These are phyloP conservation scores for Cladosporium austrohemisphaericum DNA, from an alignment of 2,329 filamentous ascomycete species.

Conservation along the genomic window DNA sequence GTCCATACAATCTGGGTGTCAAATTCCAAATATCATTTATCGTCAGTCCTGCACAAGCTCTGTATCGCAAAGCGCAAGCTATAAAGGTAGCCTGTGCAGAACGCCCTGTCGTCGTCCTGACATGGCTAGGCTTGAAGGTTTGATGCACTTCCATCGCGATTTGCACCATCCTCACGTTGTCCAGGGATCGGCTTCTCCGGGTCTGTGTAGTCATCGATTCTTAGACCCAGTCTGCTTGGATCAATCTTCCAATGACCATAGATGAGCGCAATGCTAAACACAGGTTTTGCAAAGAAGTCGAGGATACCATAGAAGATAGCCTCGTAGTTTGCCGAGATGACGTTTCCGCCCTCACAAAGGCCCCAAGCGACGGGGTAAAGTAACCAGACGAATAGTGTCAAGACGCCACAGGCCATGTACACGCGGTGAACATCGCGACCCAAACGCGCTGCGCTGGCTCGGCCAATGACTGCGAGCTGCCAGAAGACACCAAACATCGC, in stretches of 20 bases:
- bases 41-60: too few relatives aligned
- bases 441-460: slow-evolving; percentile 49
- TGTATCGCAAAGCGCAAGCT: too few relatives aligned
- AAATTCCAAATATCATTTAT: too few relatives aligned
- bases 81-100: too few relatives aligned
- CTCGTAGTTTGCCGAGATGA: slow-evolving; percentile 61
- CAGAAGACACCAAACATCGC: slow-evolving; percentile 55
- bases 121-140: too few relatives aligned
- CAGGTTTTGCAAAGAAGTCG: slow-evolving; percentile 58
- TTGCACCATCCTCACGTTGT: too few relatives aligned
- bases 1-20: too few relatives aligned
- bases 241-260: slow-evolving; percentile 58
- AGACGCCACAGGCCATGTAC: slow-evolving; percentile 50
- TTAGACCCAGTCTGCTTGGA: slow-evolving; percentile 52
- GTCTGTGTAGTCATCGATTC: too few relatives aligned
- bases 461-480: slow-evolving; percentile 48
- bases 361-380: slow-evolving; percentile 61
- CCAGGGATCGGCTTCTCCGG: too few relatives aligned
- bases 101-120: too few relatives aligned
- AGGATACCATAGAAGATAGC: slow-evolving; percentile 63
- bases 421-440: slow-evolving; percentile 48
- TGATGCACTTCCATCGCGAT: too few relatives aligned
- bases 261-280: slow-evolving; percentile 55
- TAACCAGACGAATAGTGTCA: slow-evolving; percentile 56
- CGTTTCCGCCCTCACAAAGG: slow-evolving; percentile 57